Evolutionary conservation across 1,139 yeast species (phyloP).

Genomic region (Yarrowia galli): DNA sequence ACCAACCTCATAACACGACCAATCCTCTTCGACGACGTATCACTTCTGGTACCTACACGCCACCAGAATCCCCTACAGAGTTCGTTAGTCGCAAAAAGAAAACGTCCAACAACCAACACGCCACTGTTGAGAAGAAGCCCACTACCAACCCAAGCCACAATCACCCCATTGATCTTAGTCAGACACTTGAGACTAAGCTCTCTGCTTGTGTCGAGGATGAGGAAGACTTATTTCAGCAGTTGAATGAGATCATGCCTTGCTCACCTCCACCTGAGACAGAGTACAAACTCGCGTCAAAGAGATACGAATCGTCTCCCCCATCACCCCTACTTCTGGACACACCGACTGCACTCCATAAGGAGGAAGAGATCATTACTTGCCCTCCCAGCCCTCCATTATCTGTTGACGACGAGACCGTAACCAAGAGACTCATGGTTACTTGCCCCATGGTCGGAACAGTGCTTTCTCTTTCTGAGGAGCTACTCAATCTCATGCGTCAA

Average conservation of each 20-base stretch:
- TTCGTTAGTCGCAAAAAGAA: neutral
- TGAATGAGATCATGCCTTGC: neutral
- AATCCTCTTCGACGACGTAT: neutral
- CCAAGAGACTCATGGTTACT: constrained; percentile 6
- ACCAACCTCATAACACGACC: neutral
- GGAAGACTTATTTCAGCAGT: neutral
- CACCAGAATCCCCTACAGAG: neutral
- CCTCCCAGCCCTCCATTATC: constrained; percentile 12
- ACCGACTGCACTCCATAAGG: neutral
- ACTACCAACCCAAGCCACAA: neutral
- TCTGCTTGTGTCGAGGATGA: neutral
- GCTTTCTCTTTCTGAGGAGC: neutral
- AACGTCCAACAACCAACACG: neutral
- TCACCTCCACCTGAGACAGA: constrained; percentile 1
- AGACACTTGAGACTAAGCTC: neutral
- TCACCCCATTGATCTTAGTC: neutral
- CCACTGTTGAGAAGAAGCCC: neutral
- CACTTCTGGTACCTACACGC: neutral
- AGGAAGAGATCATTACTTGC: neutral
- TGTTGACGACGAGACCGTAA: neutral
- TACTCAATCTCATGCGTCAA: constrained; percentile 18
- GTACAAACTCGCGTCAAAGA: neutral
- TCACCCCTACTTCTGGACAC: neutral
- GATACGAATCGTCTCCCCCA: neutral
- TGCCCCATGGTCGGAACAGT: constrained; percentile 9